Conservation (phyloP, 1,139 yeast species). For the Yamadazyma aaseri region DNA sequence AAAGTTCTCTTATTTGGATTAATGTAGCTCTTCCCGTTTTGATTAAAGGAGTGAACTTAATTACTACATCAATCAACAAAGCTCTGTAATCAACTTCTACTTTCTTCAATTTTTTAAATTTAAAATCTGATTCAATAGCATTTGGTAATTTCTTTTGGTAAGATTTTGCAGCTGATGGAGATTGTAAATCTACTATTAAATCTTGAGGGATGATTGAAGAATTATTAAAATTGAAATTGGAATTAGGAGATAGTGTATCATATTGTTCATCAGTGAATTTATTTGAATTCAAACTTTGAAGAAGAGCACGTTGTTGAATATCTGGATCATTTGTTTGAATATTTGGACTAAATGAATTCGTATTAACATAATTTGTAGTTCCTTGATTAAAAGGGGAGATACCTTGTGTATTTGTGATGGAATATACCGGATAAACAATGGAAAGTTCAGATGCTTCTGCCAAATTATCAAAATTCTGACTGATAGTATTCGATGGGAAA, state of each 20-base stretch:
- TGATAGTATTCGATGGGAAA: conserved; percentile 18
- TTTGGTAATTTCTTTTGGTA: conserved; percentile 17
- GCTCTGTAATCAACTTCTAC: conserved; percentile 18
- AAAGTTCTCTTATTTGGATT: conserved; percentile 30
- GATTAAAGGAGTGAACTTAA: conserved; percentile 21
- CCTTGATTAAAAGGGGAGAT: conserved; percentile 2
- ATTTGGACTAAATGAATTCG: background rate
- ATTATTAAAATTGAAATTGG: background rate
- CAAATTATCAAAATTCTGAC: conserved; percentile 32
- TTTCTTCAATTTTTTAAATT: conserved; percentile 16
- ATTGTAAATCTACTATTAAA: conserved; percentile 9
- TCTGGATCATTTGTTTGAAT: conserved; percentile 1
- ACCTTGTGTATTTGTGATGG: conserved; percentile 19
- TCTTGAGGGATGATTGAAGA: conserved; percentile 13
- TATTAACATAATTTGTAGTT: background rate
- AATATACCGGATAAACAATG: conserved; percentile 42
- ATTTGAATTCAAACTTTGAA: conserved; percentile 12
- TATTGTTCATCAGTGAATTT: conserved; percentile 3
- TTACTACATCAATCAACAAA: conserved; percentile 15
- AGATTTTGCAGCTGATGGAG: conserved; percentile 5
- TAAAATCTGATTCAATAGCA: conserved; percentile 13
- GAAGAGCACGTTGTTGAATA: conserved; percentile 11
- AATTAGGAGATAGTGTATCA: background rate
- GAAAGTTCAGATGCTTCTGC: conserved; percentile 21
- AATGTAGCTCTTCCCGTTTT: conserved; percentile 29